Evolutionary conservation across 1,284 basidiomycete species (phyloP), one percentile per base, ranked within the genome.

Genomic region (Mycosarcoma maydis): DNA sequence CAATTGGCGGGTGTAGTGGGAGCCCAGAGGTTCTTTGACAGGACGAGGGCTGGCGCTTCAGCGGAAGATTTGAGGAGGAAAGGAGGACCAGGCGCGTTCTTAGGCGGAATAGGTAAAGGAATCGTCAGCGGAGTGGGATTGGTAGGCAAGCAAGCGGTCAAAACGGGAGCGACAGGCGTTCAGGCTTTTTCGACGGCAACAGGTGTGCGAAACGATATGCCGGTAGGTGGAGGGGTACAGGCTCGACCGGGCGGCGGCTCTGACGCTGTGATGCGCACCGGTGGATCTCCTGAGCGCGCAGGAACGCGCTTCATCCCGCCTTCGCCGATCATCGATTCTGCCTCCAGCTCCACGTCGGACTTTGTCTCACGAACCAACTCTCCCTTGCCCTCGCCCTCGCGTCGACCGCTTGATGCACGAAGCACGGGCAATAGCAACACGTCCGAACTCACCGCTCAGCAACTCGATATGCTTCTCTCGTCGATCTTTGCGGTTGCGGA

Each of bases 401-500:
- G 49, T 20, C 47, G 52, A 16, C 27, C 54, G 8, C 33, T 19
- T 23, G 36, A 46, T 13, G 39, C 34, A 7, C n/a, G 27, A 22
- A n/a, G 9, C 41, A 29, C 23, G 14, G 10, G 9, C 33, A 19
- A 10, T 7, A 26, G n/a, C 29, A n/a, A 22, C 16, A 16, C 40
- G 6, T 52, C 56, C 9, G 49, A 64, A 22, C 60, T 78, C 32
- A 64, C 69, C 26, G 47, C 72, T 1, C 48, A 61, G 1, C 78
- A 81, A 29, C 60, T 82, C 14, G 78, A 81, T 59, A 75, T 74
- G 58, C 58, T 82, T 7, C 70, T 82, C 11, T 73, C 78, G 6
- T 76, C 77, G 20, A 61, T 80, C n/a, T 80, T 82, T 66, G 75
- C 76, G 10, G 79, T 82, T 10, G 75, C 78, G 3, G 76, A 82